A percentile compares a stretch with the other conserved stretches of the same genome.
Evolutionary conservation across 768 basidiomycete species (phyloP).

Genomic region (Glaciozyma martinii): DNA sequence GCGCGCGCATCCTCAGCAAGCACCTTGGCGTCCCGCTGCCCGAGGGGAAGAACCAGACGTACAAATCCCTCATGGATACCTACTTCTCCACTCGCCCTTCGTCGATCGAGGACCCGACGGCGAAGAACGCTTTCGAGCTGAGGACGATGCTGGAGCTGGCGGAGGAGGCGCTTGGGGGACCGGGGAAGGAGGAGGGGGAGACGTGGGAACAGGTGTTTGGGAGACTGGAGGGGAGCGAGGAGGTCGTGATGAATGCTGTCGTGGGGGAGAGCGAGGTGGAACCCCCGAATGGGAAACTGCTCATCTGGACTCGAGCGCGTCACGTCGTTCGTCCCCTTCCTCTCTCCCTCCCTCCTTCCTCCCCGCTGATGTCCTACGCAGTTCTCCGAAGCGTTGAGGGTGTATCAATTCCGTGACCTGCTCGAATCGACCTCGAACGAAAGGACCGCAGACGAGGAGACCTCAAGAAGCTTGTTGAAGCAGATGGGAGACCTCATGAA

Average conservation of each 20-base stretch:
- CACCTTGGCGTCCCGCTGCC: constrained; percentile 43
- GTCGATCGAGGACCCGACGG: constrained; percentile 25
- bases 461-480: not conserved
- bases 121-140: constrained; percentile 49
- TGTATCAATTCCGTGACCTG: constrained; percentile 63
- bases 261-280: constrained; percentile 46
- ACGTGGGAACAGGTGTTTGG: constrained; percentile 39
- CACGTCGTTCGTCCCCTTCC: constrained; percentile 48
- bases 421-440: constrained; percentile 41
- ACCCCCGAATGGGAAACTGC: constrained; percentile 48
- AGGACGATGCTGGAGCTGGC: constrained; percentile 57
- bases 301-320: constrained; percentile 69
- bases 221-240: constrained; percentile 47
- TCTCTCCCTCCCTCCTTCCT: not conserved
- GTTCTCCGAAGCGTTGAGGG: constrained; percentile 67
- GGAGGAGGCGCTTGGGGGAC: constrained; percentile 43
- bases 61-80: constrained; percentile 27
- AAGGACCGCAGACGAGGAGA: constrained; percentile 22
- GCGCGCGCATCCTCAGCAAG: constrained; percentile 62
- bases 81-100: constrained; percentile 28
- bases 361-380: not conserved
- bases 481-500: constrained; percentile 67
- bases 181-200: constrained; percentile 45
- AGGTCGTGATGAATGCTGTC: constrained; percentile 44
- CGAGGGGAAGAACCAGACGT: constrained; percentile 11